Conservation (phyloP, 2,329 filamentous ascomycete species). For the Aspergillus brasiliensis region DNA sequence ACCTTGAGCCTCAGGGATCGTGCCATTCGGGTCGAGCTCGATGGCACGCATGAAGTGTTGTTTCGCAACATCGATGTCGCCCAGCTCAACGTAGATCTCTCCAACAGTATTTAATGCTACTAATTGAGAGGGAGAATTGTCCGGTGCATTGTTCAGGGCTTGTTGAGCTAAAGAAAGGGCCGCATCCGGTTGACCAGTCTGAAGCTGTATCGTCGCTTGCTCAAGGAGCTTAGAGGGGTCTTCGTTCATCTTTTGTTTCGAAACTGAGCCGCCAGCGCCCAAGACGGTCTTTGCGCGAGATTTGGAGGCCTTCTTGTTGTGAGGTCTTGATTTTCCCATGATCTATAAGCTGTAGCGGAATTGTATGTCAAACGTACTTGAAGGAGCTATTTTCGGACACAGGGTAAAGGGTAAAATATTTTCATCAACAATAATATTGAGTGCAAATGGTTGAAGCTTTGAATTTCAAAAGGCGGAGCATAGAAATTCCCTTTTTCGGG, state of each 20-base stretch:
- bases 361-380: constrained; percentile 16
- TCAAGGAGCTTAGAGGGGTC: constrained; percentile 59
- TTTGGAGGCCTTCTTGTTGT: constrained; percentile 47
- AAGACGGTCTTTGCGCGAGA: constrained; percentile 47
- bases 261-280: constrained; percentile 42
- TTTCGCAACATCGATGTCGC: constrained; percentile 75
- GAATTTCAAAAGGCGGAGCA: constrained; percentile 12
- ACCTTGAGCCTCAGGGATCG: constrained; percentile 68
- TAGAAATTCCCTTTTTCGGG: constrained; percentile 21
- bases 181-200: constrained; percentile 60
- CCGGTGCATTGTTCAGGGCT: constrained; percentile 47
- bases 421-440: background rate
- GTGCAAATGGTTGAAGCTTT: constrained; percentile 6
- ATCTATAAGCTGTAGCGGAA: constrained; percentile 19
- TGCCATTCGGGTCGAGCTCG: constrained; percentile 74
- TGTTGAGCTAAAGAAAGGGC: constrained; percentile 58
- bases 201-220: constrained; percentile 58
- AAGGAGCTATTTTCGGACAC: background rate
- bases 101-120: constrained; percentile 74
- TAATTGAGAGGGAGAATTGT: constrained; percentile 44
- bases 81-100: constrained; percentile 79
- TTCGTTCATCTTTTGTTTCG: constrained; percentile 50
- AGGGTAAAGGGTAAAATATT: background rate
- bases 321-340: constrained; percentile 58
- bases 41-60: constrained; percentile 73